Evolutionary conservation across 768 basidiomycete species (phyloP), one percentile per base, ranked within the genome.

Genomic region (Tricholomella constricta): DNA sequence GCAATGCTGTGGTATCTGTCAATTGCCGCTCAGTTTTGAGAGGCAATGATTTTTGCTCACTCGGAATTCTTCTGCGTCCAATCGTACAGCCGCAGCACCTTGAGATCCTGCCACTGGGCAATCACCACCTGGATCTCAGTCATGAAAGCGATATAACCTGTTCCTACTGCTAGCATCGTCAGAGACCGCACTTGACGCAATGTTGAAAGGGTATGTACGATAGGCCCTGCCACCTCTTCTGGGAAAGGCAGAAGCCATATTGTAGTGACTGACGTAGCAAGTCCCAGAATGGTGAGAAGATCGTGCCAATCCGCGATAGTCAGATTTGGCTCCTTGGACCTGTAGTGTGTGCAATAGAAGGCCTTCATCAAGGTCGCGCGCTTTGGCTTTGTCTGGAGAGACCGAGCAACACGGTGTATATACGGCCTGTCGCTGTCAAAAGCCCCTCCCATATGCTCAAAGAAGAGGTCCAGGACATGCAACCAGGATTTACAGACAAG

Each of bases 401-500:
- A 45, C 1, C 34, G 43, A 19, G 27, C 43, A 6, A 52, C 43
- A 32, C 19, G 11, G 14, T 2, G 19, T 7, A 35, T 22, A 17
- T 34, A 15, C 4, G 44, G 43, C 19, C 10, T 12, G 12, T 37
- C 43, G 4, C 6, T 17, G 22, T 17, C 14, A 3, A 2, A 38
- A 1, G 3, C 19, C 6, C 25, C 40, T 14, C 8, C 34, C 14
- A 45, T 20, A 3, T 17, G 4, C 15, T 29, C 7, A 26, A 43
- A 52, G 22, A 52, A 52, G 17, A 52, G 23, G 34, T 52, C 51
- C 12, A 52, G 32, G 15, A 45, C 51, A 26, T 44, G 51, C 3
- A 20, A 19, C 43, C 51, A 54, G 25, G 52, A 44, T 48, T 57
- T 57, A 47, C n/a, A n/a, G n/a, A n/a, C n/a, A n/a, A n/a, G n/a